These are phyloP conservation scores for Penicillium sp. DNA, from an alignment of 2,329 filamentous ascomycete species.

Conservation along the genomic window DNA sequence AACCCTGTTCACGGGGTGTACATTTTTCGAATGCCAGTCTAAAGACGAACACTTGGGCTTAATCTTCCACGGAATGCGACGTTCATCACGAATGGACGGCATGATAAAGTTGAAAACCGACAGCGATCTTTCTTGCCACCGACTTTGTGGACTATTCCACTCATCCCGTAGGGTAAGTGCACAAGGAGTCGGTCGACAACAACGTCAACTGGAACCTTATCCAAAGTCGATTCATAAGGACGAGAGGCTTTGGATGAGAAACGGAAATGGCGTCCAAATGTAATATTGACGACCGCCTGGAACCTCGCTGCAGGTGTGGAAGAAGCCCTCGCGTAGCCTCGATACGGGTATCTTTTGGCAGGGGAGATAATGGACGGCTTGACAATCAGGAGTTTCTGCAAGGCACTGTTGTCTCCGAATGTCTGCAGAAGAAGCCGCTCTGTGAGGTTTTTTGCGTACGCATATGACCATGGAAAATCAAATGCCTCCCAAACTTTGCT, in stretches of 20 bases:
- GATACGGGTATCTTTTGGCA: background rate
- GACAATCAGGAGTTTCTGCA: background rate
- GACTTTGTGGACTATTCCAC: background rate
- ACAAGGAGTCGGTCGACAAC: background rate
- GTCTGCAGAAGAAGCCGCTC: background rate
- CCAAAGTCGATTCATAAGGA: background rate
- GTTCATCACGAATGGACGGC: background rate
- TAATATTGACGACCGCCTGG: background rate
- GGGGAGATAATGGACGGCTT: background rate
- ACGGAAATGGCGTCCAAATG: background rate
- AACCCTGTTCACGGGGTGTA: background rate
- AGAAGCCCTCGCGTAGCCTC: background rate
- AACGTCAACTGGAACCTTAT: background rate
- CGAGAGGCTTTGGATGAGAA: background rate
- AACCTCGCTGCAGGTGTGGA: background rate
- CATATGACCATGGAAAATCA: background rate
- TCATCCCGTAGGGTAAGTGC: background rate
- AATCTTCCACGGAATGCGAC: background rate
- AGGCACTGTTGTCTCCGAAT: background rate
- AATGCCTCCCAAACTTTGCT: background rate
- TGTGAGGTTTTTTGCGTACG: background rate
- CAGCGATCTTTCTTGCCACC: background rate
- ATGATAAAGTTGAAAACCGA: background rate
- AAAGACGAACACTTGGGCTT: background rate
- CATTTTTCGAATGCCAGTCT: background rate